Evolutionary conservation across 2,329 filamentous ascomycete genomes (phyloP), one percentile per base, ranked within the genome.

Genomic region (Cercospora canescens): DNA sequence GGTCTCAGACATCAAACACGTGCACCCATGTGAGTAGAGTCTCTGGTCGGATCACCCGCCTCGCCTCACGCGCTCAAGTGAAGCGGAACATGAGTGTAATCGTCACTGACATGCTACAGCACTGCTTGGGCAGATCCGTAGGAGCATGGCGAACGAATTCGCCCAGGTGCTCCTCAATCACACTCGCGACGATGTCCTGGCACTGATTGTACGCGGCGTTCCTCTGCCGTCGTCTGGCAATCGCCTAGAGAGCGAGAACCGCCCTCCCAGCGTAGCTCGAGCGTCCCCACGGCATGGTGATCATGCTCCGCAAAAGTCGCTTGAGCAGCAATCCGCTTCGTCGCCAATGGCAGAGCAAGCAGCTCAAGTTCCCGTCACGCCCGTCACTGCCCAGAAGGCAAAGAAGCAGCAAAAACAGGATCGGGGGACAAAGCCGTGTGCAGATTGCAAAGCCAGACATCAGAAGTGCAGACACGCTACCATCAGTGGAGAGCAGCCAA

Each of bases 121-220:
- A 28, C 37, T 60, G 35, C 35, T 60, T 24, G 35, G 14, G 26
- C 34, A 60, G 35, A 45, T 60, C 14, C 57, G 37, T 6, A 35
- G 37, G 26, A 32, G 37, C 37, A 11, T 48, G 2, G 35, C 18
- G 57, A 41, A 30, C 26, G 24, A 45, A n/a, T 12, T 60, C 21
- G 28, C 57, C 18, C 57, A 45, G 24, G 11, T 60, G 14, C 57
- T 60, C 16, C 18, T 45, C 21, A n/a, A 48, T 0, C 57, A 60
- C 28, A 60, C 57, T 11, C 57, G 60, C 34, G 60, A 56, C 14
- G 60, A 62, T 14, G 32, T 62, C 9, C 50, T 62, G 50, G 48
- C 48, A 11, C 41, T 39, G 30, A 32, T 62, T 24, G 2, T 26
- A 34, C 48, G 41, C 16, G 14, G 18, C 7, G 34, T 62, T 24